Percentiles rank a stretch among this genome's conserved stretches.
phyloP scores from a whole-genome alignment of 345 rosid genomes.

The Mallotus nudiflorus region DNA sequence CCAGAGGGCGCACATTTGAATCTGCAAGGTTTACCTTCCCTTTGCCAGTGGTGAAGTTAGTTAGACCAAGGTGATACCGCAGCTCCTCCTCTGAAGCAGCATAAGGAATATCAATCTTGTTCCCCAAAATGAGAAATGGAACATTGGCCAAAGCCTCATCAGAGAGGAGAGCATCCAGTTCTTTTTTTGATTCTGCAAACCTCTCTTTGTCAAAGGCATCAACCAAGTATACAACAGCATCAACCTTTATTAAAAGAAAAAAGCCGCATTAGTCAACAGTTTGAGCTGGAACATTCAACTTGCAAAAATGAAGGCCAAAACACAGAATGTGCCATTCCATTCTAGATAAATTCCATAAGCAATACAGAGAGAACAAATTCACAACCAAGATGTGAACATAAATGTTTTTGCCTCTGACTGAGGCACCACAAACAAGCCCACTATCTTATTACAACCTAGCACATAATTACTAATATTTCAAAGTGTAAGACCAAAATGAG shows the following conservation, averaged over 20 bases:
- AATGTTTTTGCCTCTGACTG: neutral
- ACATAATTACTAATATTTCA: neutral
- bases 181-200: slow-evolving; percentile 65
- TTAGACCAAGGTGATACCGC: slow-evolving; percentile 57
- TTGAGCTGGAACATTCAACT: neutral
- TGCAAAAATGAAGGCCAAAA: neutral
- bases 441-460: neutral
- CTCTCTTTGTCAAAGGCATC: slow-evolving; percentile 79
- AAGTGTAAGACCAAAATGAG: neutral
- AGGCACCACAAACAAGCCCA: neutral
- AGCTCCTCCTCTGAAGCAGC: slow-evolving; percentile 80
- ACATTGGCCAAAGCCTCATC: slow-evolving; percentile 62
- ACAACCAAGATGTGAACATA: neutral
- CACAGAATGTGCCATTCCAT: neutral
- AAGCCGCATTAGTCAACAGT: neutral
- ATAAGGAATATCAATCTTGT: slow-evolving; percentile 76
- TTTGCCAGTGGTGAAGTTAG: slow-evolving; percentile 79
- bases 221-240: slow-evolving; percentile 73
- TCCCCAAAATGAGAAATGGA: slow-evolving; percentile 70
- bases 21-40: slow-evolving; percentile 51
- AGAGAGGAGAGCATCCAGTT: slow-evolving; percentile 66
- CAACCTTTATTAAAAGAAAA: slow-evolving; percentile 51
- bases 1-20: slow-evolving; percentile 58
- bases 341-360: neutral
- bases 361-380: neutral